Conservation (phyloP, 2,329 filamentous ascomycete species). For the Zymoseptoria tritici region DNA sequence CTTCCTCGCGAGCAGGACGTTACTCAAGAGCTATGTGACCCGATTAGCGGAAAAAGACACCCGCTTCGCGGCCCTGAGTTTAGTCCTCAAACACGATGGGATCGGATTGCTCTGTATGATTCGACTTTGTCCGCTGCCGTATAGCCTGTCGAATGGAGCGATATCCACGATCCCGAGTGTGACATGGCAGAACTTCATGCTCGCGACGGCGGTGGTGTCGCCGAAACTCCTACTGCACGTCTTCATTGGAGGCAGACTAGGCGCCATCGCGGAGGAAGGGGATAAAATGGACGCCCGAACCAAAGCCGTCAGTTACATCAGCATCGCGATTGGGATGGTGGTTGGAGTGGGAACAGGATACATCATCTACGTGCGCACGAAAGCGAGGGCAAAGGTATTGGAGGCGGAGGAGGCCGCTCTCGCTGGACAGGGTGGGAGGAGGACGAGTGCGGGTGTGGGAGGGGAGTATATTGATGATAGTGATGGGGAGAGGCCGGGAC, state of each 20-base stretch:
- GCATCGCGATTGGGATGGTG: constrained; percentile 63
- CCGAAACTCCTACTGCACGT: constrained; percentile 88
- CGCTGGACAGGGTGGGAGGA: constrained; percentile 19
- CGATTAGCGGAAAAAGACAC: constrained; percentile 73
- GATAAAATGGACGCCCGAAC: constrained; percentile 74
- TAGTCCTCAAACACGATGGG: constrained; percentile 86
- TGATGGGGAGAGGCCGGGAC: constrained; percentile 35
- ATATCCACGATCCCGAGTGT: constrained; percentile 90
- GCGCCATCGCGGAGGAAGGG: constrained; percentile 71
- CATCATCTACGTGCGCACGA: constrained; percentile 68
- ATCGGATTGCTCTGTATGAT: constrained; percentile 86
- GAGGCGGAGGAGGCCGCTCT: constrained; percentile 40
- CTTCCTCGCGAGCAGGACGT: constrained; percentile 71
- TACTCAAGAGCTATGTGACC: constrained; percentile 72
- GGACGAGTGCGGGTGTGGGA: constrained; percentile 23
- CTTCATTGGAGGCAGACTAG: constrained; percentile 81
- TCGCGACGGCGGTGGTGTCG: constrained; percentile 72
- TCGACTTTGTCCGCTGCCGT: constrained; percentile 84
- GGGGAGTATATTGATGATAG: constrained; percentile 41
- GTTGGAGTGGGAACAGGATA: constrained; percentile 71
- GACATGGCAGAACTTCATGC: constrained; percentile 62
- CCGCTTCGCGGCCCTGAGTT: constrained; percentile 77
- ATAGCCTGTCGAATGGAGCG: constrained; percentile 88
- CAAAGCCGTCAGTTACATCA: constrained; percentile 75
- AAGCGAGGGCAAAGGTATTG: constrained; percentile 42